Base-by-base conservation (phyloP, 352 stramenopile species). In the Lagenidium sp. region DNA sequence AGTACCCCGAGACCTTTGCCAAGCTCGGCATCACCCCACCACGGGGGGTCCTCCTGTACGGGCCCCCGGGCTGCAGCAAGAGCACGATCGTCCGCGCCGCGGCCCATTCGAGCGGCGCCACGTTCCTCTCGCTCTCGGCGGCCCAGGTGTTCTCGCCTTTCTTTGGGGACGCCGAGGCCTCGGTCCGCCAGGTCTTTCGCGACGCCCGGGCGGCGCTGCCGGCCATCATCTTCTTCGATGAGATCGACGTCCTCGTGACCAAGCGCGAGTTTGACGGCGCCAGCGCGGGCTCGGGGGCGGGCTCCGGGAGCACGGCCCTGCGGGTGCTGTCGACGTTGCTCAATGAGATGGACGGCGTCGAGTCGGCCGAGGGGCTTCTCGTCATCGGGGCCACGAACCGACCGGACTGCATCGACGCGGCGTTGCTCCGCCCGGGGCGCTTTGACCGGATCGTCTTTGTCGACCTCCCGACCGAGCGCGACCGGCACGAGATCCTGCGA, bases 351-450 rank as follows among this genome's bases (percentile, higher is more conserved):
- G 95, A 98, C 57, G 96, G 94, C 25, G 92, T 99, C 26, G 93
- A 97, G 48, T 85, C 81, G 16, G 74, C 88, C 2, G 94, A 97
- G 50, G 96, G 80, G 4, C 58, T 99, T 4, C 78, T 99, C 24
- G 94, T 99, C 29, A 96, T 99, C 48, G 96, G 92, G 22, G 95
- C 95, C 8, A 99, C 96, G 11, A 99, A 99, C 63, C 85, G 93
- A 41, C 94, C 96, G 1, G 89, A 98, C 58, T 97, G 98, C 56
- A 85, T 99, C 22, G 96, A 99, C 60, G 93, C 88, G n/a, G 96
- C 96, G 26, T 72, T 99, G 16, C 85, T 98, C 47, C 84, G 96
- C 19, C 95, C 96, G 13, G 95, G 96, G 24, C 85, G 95, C 38
- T 94, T 99, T 16, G 96, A 99, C 50, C 89, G 95, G 35, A 78